Conservation (phyloP, 805 yeast genomes). For the Huiozyma sinensis region DNA sequence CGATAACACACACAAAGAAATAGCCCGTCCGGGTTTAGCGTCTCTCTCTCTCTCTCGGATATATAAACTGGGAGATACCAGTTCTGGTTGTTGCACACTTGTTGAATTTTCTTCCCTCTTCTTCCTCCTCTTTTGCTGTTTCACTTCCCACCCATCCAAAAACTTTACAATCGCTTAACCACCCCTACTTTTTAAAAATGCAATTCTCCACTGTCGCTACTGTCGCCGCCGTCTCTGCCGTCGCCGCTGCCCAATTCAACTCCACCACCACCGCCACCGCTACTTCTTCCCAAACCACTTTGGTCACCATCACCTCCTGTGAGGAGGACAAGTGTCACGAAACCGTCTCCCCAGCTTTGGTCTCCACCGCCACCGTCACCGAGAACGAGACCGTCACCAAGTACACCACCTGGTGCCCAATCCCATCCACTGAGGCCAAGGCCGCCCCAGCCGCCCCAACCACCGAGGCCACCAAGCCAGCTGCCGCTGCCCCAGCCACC, state of each 20-base stretch:
- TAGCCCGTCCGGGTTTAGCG: too few species aligned
- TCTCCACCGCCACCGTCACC: conserved; percentile 28
- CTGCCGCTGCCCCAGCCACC: conserved; percentile 14
- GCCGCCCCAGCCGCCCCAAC: conserved; percentile 8
- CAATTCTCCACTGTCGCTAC: conserved; percentile 33
- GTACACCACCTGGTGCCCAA: conserved; percentile 28
- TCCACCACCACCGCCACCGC: conserved; percentile 19
- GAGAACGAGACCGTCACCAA: conserved; percentile 21
- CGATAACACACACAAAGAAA: too few species aligned
- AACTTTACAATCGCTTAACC: conserved; percentile 1
- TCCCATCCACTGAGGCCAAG: conserved; percentile 9
- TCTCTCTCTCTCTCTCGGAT: background rate
- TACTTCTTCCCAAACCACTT: conserved; percentile 20
- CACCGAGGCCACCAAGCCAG: conserved; percentile 16
- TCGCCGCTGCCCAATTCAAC: conserved; percentile 24
- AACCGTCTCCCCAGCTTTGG: conserved; percentile 27
- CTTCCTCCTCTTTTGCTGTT: background rate
- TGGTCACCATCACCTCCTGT: conserved; percentile 30
- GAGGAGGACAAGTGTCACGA: conserved; percentile 25
- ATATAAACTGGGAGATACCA: background rate
- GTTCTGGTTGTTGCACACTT: background rate
- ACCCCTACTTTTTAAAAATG: conserved; percentile 20
- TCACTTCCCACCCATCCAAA: background rate
- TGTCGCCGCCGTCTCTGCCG: conserved; percentile 28
- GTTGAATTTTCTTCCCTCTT: background rate